Conservation (phyloP, 345 rosid species). For the Schrenkiella parvula region DNA sequence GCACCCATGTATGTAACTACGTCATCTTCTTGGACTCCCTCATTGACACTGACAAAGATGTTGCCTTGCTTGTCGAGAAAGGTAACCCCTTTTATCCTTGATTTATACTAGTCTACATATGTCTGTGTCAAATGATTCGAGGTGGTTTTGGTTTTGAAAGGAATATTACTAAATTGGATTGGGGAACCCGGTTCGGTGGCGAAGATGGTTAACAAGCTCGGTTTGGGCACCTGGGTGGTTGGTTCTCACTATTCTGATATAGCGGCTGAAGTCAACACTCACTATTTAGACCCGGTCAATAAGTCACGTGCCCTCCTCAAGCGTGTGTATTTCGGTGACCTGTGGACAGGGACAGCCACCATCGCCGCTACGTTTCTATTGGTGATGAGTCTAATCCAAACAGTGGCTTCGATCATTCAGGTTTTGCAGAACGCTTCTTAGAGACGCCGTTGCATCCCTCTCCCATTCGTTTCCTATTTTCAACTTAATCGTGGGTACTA, state of each 20-base stretch:
- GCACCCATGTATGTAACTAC: background rate
- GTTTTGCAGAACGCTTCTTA: background rate
- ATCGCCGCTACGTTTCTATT: background rate
- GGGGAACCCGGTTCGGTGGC: constrained; percentile 6
- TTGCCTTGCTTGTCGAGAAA: background rate
- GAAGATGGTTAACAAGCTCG: constrained; percentile 24
- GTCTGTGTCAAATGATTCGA: background rate
- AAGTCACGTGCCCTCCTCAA: background rate
- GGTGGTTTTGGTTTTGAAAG: background rate
- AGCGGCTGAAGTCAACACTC: background rate
- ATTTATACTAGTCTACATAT: background rate
- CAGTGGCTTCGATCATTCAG: background rate
- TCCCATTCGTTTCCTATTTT: too few relatives aligned
- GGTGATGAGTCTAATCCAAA: background rate
- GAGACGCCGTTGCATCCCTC: too few relatives aligned
- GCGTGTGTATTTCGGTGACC: background rate
- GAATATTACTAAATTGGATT: background rate
- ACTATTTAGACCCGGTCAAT: background rate
- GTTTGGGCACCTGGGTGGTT: background rate
- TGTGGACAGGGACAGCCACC: constrained; percentile 12
- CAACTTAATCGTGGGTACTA: too few relatives aligned
- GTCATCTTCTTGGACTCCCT: background rate
- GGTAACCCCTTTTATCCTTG: background rate
- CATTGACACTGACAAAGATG: background rate
- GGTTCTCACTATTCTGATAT: background rate